Percentiles rank a stretch among this genome's conserved stretches.
These are phyloP conservation scores for Carex parvula DNA, from an alignment of 176 grass and related monocot genomes.

Conservation along the genomic window DNA sequence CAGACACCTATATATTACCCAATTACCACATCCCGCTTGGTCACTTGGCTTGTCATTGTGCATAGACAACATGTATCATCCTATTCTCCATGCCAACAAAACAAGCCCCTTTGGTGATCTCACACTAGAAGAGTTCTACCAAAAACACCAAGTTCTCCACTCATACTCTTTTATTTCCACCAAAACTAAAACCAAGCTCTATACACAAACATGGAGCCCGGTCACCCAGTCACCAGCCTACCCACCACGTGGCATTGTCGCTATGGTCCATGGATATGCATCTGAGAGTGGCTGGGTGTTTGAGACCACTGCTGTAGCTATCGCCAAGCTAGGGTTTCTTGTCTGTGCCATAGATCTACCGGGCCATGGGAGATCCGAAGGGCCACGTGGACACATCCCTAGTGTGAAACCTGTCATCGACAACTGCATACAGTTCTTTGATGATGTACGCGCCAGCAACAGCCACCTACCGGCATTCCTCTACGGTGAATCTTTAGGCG, in stretches of 20 bases:
- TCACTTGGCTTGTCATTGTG: not conserved
- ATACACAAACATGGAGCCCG: constrained; percentile 41
- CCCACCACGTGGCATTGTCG: constrained; percentile 18
- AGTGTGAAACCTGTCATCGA: constrained; percentile 17
- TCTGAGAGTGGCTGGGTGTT: constrained; percentile 40
- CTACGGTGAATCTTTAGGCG: constrained; percentile 42
- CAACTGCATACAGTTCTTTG: constrained; percentile 36
- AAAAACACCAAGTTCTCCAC: constrained; percentile 30
- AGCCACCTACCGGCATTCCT: constrained; percentile 34
- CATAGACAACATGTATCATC: constrained; percentile 28
- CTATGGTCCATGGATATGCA: constrained; percentile 42
- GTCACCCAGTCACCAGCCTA: not conserved
- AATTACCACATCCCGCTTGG: not conserved
- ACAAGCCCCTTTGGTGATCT: constrained; percentile 35
- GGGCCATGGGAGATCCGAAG: constrained; percentile 35
- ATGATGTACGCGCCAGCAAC: constrained; percentile 8
- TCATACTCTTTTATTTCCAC: constrained; percentile 28
- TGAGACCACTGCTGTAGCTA: constrained; percentile 38
- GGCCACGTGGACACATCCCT: constrained; percentile 30
- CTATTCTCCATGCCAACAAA: constrained; percentile 37
- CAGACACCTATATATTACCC: not conserved
- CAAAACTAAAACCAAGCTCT: constrained; percentile 17
- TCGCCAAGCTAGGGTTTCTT: constrained; percentile 41
- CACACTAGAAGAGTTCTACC: constrained; percentile 37
- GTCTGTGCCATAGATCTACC: constrained; percentile 37